Percentiles rank a stretch among this genome's conserved stretches.
Evolutionary conservation across 2,329 filamentous ascomycete species (phyloP).

Genomic region (Alternaria sp.): DNA sequence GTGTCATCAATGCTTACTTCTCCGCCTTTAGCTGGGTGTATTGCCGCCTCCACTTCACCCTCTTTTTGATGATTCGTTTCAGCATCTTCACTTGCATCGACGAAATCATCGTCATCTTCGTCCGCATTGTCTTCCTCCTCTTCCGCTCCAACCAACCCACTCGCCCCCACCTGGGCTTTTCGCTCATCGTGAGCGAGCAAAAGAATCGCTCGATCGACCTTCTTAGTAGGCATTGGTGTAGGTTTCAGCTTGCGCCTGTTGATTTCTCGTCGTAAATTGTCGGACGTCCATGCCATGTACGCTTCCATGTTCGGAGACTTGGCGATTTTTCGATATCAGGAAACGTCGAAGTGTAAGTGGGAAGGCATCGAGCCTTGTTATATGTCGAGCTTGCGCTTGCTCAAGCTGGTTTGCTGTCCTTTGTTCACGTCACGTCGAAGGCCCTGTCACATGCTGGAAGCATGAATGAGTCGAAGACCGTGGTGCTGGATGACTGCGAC

Average conservation of each 20-base stretch:
- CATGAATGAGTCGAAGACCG: background rate
- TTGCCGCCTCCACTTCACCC: background rate
- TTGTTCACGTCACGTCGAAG: background rate
- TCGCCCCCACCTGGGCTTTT: background rate
- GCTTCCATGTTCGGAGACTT: background rate
- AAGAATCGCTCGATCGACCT: background rate
- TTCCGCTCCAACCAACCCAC: background rate
- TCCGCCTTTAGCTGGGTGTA: background rate
- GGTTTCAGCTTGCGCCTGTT: background rate
- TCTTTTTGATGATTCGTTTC: background rate
- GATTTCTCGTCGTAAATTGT: background rate
- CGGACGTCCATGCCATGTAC: background rate
- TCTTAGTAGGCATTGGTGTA: background rate
- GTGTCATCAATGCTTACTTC: background rate
- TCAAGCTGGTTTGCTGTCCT: background rate
- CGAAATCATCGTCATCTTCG: background rate
- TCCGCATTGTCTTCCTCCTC: background rate
- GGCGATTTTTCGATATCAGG: background rate
- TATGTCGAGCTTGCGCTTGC: background rate
- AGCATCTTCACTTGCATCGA: background rate
- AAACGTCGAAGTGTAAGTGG: background rate
- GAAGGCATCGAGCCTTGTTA: background rate
- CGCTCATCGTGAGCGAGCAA: background rate
- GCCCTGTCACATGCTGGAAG: background rate
- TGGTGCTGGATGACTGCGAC: background rate